These are phyloP conservation scores for Russula compacta DNA, from an alignment of 768 basidiomycete genomes.

Conservation along the genomic window DNA sequence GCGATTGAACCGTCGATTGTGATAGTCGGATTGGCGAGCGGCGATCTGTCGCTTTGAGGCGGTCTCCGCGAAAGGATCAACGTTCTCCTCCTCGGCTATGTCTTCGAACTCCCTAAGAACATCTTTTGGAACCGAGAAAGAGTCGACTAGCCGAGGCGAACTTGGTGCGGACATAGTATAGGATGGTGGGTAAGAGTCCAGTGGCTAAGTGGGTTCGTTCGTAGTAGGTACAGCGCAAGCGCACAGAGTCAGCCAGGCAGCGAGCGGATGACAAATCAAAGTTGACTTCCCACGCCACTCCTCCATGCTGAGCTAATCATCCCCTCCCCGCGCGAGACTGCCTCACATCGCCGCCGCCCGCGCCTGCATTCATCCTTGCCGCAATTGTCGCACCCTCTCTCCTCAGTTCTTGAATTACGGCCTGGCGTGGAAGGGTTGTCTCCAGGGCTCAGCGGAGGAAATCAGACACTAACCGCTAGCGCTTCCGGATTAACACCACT, in stretches of 20 bases:
- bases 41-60: conserved; percentile 91
- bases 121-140: conserved; percentile 89
- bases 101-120: conserved; percentile 90
- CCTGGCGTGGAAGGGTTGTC: background rate
- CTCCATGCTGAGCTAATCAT: background rate
- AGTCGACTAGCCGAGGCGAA: conserved; percentile 66
- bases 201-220: background rate
- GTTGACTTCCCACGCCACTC: conserved; percentile 5
- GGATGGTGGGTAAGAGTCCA: background rate
- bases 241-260: no score
- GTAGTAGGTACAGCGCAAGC: no score
- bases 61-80: conserved; percentile 89
- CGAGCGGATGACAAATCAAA: background rate
- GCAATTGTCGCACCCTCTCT: conserved; percentile 11
- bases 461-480: conserved; percentile 54
- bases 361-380: background rate
- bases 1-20: conserved; percentile 82
- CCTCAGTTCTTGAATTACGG: conserved; percentile 18
- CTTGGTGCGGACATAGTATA: conserved; percentile 25
- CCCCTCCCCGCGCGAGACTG: background rate
- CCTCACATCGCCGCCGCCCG: background rate
- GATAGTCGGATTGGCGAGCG: conserved; percentile 89
- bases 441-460: no score
- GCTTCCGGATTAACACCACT: conserved; percentile 89
- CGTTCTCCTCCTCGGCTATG: conserved; percentile 86